phyloP scores from a whole-genome alignment of 2,329 filamentous ascomycete genomes.

The Stemphylium vesicarium region DNA sequence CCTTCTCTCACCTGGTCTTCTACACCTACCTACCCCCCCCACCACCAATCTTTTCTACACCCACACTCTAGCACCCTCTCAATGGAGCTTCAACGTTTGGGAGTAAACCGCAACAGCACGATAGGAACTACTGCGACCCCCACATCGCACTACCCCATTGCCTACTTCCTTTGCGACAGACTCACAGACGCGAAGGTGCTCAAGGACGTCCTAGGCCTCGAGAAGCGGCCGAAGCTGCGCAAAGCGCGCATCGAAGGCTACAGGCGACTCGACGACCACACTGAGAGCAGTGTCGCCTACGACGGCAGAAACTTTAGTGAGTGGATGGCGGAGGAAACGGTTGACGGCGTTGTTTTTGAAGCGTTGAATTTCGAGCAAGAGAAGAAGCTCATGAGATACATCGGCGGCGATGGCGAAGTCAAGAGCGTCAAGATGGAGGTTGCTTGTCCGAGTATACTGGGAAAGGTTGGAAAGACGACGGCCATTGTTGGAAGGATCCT shows the following conservation, averaged over 20 bases:
- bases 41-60: no score
- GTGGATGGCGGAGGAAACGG: no score
- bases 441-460: no score
- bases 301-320: no score
- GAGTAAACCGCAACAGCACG: not conserved
- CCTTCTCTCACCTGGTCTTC: not conserved
- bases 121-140: not conserved
- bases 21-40: not conserved
- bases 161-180: conserved; percentile 5
- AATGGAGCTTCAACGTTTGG: not conserved
- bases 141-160: not conserved
- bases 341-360: no score
- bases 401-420: not conserved
- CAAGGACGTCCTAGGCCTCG: not conserved
- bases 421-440: no score
- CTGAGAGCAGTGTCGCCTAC: not conserved
- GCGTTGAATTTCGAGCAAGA: not conserved
- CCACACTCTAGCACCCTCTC: not conserved
- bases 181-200: not conserved
- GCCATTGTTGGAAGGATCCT: no score
- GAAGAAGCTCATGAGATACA: not conserved
- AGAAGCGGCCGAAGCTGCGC: conserved; percentile 4
- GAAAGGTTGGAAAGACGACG: no score
- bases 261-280: not conserved
- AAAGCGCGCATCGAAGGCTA: conserved; percentile 1